Evolutionary conservation across 2,329 filamentous ascomycete species (phyloP).

Genomic region (Hypocrella siamensis): DNA sequence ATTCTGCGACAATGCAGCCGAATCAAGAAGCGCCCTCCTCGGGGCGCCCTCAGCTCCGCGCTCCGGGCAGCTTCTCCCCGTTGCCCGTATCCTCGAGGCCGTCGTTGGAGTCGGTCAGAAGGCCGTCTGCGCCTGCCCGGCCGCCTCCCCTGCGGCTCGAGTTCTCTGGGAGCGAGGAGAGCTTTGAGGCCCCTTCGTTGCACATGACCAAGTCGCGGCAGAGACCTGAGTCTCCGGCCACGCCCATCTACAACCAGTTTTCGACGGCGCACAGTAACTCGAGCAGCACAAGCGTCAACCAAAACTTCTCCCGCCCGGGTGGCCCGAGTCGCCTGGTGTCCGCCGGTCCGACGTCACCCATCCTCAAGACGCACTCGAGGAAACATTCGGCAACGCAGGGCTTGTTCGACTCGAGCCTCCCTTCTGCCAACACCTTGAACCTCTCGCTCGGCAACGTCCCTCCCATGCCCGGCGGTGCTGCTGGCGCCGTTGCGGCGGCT

Average conservation of each 20-base stretch:
- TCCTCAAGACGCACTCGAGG: constrained; percentile 33
- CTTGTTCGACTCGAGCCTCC: constrained; percentile 59
- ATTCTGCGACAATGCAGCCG: constrained; percentile 29
- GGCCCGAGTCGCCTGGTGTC: constrained; percentile 12
- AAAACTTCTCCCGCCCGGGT: constrained; percentile 44
- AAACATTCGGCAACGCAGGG: constrained; percentile 61
- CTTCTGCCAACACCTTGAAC: constrained; percentile 43
- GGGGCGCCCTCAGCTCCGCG: constrained; percentile 25
- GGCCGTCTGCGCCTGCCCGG: constrained; percentile 10
- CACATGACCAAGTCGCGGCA: constrained; percentile 30
- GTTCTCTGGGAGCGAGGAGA: constrained; percentile 14
- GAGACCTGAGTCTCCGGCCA: constrained; percentile 21
- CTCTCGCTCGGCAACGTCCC: constrained; percentile 27
- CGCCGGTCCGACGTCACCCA: constrained; percentile 14
- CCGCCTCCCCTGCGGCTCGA: constrained; percentile 19
- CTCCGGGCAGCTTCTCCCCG: constrained; percentile 41
- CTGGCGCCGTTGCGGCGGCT: constrained; percentile 20
- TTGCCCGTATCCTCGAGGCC: constrained; percentile 21
- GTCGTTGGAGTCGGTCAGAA: constrained; percentile 12
- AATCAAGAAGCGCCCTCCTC: constrained; percentile 9
- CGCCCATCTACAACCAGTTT: constrained; percentile 33
- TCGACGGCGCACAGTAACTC: constrained; percentile 26
- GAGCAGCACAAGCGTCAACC: constrained; percentile 28
- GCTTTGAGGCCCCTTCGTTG: constrained; percentile 16
- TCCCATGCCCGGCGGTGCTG: constrained; percentile 13